These are phyloP conservation scores for Mycena polygramma DNA, from an alignment of 768 basidiomycete species.

Conservation along the genomic window DNA sequence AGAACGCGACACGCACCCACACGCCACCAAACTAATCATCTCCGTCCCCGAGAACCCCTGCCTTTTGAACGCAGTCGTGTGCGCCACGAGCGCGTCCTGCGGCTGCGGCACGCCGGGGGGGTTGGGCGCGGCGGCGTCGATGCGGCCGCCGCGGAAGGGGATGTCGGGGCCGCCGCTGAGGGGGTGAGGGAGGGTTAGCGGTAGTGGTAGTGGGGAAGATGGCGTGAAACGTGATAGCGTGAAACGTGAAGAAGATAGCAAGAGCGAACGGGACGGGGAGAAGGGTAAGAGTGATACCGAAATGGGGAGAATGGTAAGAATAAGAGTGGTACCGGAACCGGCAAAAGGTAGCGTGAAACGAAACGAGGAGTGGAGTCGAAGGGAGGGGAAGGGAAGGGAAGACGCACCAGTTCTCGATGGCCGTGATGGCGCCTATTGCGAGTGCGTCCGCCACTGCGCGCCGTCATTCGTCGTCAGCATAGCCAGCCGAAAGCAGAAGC, in stretches of 20 bases:
- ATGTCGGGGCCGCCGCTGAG: constrained; percentile 4
- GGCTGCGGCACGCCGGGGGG: background rate
- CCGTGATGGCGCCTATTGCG: background rate
- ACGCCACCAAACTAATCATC: background rate
- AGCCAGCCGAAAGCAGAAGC: background rate
- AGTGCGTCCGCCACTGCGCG: background rate
- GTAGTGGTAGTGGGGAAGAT: too few species aligned
- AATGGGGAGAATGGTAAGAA: too few species aligned
- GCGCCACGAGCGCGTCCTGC: background rate
- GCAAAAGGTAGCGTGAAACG: too few species aligned
- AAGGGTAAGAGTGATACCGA: too few species aligned
- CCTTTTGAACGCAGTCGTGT: background rate
- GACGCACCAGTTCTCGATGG: constrained; percentile 3
- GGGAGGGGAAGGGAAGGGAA: background rate
- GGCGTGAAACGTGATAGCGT: too few species aligned
- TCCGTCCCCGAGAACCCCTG: background rate
- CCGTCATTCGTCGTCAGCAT: background rate
- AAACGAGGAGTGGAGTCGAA: too few species aligned
- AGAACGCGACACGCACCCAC: constrained; percentile 4
- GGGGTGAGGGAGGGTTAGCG: too few species aligned
- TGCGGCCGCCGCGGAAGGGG: background rate
- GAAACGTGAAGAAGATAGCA: too few species aligned
- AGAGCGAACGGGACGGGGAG: too few species aligned
- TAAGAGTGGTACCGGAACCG: too few species aligned
- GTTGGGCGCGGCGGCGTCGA: background rate